Conservation (phyloP, 202 grass and related monocot genomes). For the Elaeis oleifera region DNA sequence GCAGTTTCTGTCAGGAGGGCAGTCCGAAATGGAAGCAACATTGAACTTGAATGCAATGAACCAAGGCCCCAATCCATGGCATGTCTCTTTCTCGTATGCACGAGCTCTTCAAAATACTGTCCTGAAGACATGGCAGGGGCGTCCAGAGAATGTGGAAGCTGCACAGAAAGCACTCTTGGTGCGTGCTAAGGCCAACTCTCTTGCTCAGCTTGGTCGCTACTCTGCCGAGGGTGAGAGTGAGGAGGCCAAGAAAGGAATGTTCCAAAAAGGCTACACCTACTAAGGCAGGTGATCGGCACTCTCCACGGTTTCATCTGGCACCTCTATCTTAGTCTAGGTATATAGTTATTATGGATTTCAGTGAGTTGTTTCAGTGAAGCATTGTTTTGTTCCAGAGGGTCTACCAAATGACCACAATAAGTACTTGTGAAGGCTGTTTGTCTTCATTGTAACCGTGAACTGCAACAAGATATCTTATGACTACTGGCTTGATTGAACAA, state of each 20-base stretch:
- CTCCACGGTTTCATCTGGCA: too few relatives aligned
- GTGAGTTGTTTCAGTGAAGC: too few relatives aligned
- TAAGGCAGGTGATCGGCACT: not conserved
- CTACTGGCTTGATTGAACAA: too few relatives aligned
- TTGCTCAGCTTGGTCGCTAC: constrained; percentile 4
- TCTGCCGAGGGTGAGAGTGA: not conserved
- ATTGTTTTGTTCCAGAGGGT: too few relatives aligned
- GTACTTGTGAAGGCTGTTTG: too few relatives aligned
- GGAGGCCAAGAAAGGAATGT: constrained; percentile 10
- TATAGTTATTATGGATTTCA: too few relatives aligned
- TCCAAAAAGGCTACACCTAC: constrained; percentile 13
- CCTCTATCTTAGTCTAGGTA: too few relatives aligned
- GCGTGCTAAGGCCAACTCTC: constrained; percentile 7
- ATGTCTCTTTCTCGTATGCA: constrained; percentile 13
- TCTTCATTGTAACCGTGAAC: too few relatives aligned
- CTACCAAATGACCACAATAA: too few relatives aligned
- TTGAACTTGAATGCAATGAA: constrained; percentile 14
- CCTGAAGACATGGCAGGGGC: constrained; percentile 11
- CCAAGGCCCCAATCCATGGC: constrained; percentile 5
- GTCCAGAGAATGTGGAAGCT: not conserved
- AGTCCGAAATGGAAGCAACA: constrained; percentile 9
- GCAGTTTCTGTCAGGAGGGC: constrained; percentile 9
- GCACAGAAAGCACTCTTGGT: constrained; percentile 3
- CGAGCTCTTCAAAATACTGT: constrained; percentile 13
- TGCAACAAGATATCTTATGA: too few relatives aligned